These are phyloP conservation scores for Sporobolus alterniflorus DNA, from an alignment of 202 grass and related monocot genomes.

Conservation along the genomic window DNA sequence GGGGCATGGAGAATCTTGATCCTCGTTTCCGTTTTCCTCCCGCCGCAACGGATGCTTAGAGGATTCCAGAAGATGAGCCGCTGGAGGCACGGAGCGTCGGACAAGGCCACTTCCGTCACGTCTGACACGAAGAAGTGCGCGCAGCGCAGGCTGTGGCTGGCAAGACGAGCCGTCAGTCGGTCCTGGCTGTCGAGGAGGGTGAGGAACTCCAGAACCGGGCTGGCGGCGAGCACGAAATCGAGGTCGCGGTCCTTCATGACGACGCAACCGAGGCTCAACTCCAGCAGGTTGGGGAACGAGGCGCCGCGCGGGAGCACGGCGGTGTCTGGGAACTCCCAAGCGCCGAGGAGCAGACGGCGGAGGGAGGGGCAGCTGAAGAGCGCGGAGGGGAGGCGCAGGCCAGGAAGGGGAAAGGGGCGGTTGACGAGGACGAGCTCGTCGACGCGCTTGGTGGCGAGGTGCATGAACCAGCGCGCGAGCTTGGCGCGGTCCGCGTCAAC, in stretches of 20 bases:
- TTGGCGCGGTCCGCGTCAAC: too few relatives aligned
- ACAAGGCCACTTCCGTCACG: neutral
- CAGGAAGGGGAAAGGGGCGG: too few relatives aligned
- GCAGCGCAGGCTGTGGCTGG: neutral
- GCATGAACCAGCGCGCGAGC: too few relatives aligned
- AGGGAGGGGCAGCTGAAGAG: constrained; percentile 1
- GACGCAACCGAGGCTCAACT: constrained; percentile 28
- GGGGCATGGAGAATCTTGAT: constrained; percentile 21
- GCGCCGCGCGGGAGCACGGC: constrained; percentile 10
- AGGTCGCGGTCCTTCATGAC: neutral
- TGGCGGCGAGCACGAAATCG: constrained; percentile 31
- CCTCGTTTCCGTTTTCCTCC: neutral
- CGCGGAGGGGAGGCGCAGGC: neutral
- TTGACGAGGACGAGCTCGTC: constrained; percentile 16
- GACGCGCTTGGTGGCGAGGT: too few relatives aligned
- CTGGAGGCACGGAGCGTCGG: neutral
- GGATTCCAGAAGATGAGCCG: neutral
- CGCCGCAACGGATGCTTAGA: neutral
- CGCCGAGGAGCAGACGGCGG: constrained; percentile 14
- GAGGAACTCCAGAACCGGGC: constrained; percentile 43
- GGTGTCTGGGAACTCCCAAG: constrained; percentile 22
- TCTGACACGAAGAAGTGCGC: neutral
- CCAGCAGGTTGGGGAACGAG: constrained; percentile 11
- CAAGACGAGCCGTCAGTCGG: neutral
- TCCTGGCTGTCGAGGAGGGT: constrained; percentile 10